A percentile compares a stretch with the other conserved stretches of the same genome.
phyloP scores from a whole-genome alignment of 2,329 filamentous ascomycete species.

The Calycina herbarum region DNA sequence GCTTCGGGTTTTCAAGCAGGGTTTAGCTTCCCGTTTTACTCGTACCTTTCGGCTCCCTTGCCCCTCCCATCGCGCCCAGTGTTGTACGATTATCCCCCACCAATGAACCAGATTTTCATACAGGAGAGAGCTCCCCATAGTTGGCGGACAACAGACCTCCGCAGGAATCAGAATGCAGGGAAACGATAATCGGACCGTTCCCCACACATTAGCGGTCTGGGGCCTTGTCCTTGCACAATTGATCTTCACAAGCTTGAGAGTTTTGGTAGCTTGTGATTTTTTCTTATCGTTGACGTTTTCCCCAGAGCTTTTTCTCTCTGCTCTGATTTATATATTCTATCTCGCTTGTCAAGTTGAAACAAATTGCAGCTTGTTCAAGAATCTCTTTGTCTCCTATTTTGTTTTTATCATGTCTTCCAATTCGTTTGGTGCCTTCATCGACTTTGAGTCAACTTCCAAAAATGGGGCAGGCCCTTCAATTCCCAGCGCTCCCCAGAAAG shows the following conservation, averaged over 20 bases:
- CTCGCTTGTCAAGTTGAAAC: not conserved
- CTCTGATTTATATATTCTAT: slow-evolving; percentile 1
- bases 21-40: too few species aligned
- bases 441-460: slow-evolving; percentile 26
- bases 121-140: slow-evolving; percentile 1
- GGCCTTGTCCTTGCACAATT: too few species aligned
- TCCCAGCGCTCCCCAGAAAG: slow-evolving; percentile 32
- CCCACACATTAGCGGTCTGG: not conserved
- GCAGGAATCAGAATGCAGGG: not conserved
- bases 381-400: not conserved
- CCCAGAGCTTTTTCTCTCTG: not conserved
- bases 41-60: not conserved
- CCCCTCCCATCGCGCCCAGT: not conserved
- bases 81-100: not conserved
- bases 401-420: slow-evolving; percentile 29
- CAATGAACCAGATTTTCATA: slow-evolving; percentile 6
- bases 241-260: too few species aligned
- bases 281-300: slow-evolving; percentile 2
- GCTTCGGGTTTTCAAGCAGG: not conserved
- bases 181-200: slow-evolving; percentile 6
- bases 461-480: slow-evolving; percentile 17
- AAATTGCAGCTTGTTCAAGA: not conserved
- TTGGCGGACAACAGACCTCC: slow-evolving; percentile 4
- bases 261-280: not conserved
- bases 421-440: slow-evolving; percentile 31